Evolutionary conservation across 169 alveolate species (phyloP).

Genomic region (Eimeria acervulina): DNA sequence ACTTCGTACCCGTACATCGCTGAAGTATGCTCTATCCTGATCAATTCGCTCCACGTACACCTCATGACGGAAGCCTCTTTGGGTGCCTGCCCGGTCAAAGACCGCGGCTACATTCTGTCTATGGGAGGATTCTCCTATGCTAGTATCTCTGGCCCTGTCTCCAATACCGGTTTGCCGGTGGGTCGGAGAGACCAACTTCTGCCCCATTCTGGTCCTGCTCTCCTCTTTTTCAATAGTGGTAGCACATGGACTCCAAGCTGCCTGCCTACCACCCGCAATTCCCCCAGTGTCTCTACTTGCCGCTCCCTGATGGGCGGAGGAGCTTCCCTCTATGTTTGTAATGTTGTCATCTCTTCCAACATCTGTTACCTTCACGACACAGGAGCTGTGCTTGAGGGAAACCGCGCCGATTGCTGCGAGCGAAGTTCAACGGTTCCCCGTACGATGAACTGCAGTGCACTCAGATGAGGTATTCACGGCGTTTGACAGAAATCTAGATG

Average conservation of each 20-base stretch:
- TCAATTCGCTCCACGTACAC: background rate
- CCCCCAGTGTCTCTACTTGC: background rate
- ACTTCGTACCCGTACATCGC: background rate
- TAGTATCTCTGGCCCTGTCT: background rate
- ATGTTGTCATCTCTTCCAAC: background rate
- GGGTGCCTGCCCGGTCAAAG: background rate
- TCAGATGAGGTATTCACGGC: background rate
- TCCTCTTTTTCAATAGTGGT: background rate
- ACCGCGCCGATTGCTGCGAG: background rate
- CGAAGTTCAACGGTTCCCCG: background rate
- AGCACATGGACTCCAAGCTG: background rate
- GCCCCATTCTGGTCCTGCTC: background rate
- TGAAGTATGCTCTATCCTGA: background rate
- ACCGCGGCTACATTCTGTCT: background rate
- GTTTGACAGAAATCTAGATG: background rate
- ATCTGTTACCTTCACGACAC: background rate
- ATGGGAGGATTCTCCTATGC: background rate
- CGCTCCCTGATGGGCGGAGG: background rate
- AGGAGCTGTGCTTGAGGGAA: background rate
- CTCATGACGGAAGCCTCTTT: background rate
- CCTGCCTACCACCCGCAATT: background rate
- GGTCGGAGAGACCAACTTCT: background rate
- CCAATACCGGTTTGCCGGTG: background rate
- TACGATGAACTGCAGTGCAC: background rate
- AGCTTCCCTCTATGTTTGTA: background rate